Evolutionary conservation across 2,329 filamentous ascomycete species (phyloP), one percentile per base, ranked within the genome.

Genomic region (Dactylella cylindrospora): DNA sequence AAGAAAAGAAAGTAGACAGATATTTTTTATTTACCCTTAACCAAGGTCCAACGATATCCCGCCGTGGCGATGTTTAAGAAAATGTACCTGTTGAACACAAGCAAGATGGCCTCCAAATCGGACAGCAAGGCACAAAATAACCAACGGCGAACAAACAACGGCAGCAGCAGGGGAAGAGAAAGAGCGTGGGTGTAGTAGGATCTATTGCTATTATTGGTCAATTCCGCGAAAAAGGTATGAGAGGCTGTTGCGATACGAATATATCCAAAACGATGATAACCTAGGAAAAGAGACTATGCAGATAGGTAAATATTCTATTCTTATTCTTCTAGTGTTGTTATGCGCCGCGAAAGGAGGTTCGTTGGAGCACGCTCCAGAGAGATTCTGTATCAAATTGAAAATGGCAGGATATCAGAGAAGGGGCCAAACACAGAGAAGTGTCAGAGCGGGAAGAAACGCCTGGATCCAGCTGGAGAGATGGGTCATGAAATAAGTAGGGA

Each of bases 31-130:
- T n/a, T n/a, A n/a, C n/a, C n/a, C n/a, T n/a, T n/a, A n/a, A n/a
- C n/a, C n/a, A n/a, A n/a, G n/a, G n/a, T n/a, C n/a, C n/a, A n/a
- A n/a, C n/a, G n/a, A n/a, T n/a, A n/a, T n/a, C n/a, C n/a, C n/a
- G n/a, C n/a, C n/a, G n/a, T n/a, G n/a, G n/a, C n/a, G n/a, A n/a
- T n/a, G n/a, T n/a, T n/a, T n/a, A n/a, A n/a, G n/a, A n/a, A n/a
- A n/a, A n/a, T n/a, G n/a, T n/a, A n/a, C n/a, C n/a, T n/a, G n/a
- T n/a, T n/a, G n/a, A n/a, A n/a, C n/a, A n/a, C n/a, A n/a, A n/a
- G 65, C 67, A 65, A 67, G 55, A 61, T 55, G 65, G 41, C 31
- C 44, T 49, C 51, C 46, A 57, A 55, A 62, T 20, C 25, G 59
- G 47, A 54, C 51, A 33, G 61, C 45, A 54, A 49, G 46, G 39